Conservation (phyloP, 2,329 filamentous ascomycete species). For the Pseudomassariella vexata region DNA sequence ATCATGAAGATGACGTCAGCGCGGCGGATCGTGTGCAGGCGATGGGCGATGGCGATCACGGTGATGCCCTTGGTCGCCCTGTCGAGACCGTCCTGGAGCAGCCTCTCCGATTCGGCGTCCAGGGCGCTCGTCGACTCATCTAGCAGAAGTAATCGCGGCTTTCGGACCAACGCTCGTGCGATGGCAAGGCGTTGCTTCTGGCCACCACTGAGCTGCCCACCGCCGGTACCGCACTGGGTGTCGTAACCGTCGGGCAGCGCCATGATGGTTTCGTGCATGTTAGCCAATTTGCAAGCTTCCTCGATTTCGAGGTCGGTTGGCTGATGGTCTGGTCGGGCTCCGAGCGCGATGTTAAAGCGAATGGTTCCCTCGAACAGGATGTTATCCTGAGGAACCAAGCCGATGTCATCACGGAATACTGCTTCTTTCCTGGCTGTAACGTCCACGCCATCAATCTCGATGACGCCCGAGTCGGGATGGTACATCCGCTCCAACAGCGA, state of each 20-base stretch:
- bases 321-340: constrained; percentile 46
- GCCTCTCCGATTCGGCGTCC: constrained; percentile 62
- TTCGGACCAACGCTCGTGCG: constrained; percentile 67
- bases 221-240: constrained; percentile 65
- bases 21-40: constrained; percentile 49
- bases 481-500: constrained; percentile 49
- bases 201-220: constrained; percentile 69
- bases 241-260: constrained; percentile 60
- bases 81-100: constrained; percentile 63
- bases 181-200: constrained; percentile 76
- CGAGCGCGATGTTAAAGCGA: constrained; percentile 50
- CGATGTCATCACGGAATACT: constrained; percentile 45
- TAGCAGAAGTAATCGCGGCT: constrained; percentile 67
- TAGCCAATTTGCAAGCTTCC: constrained; percentile 60
- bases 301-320: constrained; percentile 57
- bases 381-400: constrained; percentile 52
- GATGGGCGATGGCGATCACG: constrained; percentile 53
- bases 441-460: constrained; percentile 45
- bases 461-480: constrained; percentile 38
- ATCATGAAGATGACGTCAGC: constrained; percentile 55
- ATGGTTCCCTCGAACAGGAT: constrained; percentile 53
- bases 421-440: constrained; percentile 35
- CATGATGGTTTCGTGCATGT: constrained; percentile 64
- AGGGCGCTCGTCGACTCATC: constrained; percentile 79
- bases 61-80: constrained; percentile 47